Base-by-base conservation (phyloP, 2,329 filamentous ascomycete genomes). In the Aspergillus versicolor region DNA sequence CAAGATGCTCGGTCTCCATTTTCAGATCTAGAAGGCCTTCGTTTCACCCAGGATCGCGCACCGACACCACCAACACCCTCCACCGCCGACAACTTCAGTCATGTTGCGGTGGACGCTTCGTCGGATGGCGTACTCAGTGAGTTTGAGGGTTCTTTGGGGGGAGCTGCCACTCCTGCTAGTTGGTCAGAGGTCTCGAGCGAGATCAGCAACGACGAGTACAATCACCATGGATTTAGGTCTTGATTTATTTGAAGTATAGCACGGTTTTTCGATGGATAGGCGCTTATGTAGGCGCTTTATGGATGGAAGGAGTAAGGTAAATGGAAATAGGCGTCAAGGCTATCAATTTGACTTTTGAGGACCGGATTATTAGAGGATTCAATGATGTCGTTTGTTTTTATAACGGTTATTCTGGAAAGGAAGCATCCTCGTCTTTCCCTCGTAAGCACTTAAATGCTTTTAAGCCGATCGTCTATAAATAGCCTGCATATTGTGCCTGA, bases 161-260 rank as follows among this genome's bases (percentile, higher is more conserved):
- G 71, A 9, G 58, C 67, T 41, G 62, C 65, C 56, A 78, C 75
- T 21, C 75, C 75, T 15, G 68, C 69, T 45, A 76, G 75, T 61
- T 78, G 76, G 76, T 78, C 76, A 37, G 76, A 78, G 53, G 66
- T 78, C 43, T 75, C 75, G 13, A 78, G 76, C 58, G 75, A 76
- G 48, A 62, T 77, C 24, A 78, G 76, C 63, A 69, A 69, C 37
- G 73, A 77, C 53, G 74, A 77, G 60, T 67, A 65, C 41, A 64
- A 66, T 30, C 63, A 70, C 59, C 65, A 65, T 45, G 53, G 58
- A 27, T 58, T 66, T 45, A n/a, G 34, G 34, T 34, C 15, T 38
- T 37, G 5, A 48, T 13, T 11, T 8, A 15, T 27, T 38, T 38
- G 19, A 34, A 32, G 12, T 12, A 30, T 41, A 22, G 9, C 5